Base-by-base conservation (phyloP, 768 basidiomycete genomes). In the Kwoniella heveanensis region DNA sequence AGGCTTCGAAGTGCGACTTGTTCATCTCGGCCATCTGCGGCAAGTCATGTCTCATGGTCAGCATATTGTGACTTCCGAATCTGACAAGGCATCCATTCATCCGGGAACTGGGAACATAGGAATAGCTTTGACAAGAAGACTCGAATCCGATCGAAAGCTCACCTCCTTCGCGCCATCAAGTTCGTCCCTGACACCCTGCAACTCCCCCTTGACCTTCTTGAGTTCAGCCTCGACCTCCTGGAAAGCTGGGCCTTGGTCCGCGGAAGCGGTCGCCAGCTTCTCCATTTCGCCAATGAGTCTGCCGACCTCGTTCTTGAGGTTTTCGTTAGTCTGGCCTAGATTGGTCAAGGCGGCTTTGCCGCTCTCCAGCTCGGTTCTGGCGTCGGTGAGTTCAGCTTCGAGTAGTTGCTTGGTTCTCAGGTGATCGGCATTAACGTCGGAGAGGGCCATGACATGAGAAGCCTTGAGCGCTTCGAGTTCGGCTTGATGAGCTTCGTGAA, bases 21-120 rank as follows among this genome's bases (percentile, higher is more conserved):
- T 74, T 74, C 73, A 74, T 72, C 47, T 68, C 70, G 12, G 71
- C 54, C n/a, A 67, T 65, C 73, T 74, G 53, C 25, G 22, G 4
- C 32, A 19, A 5, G 32, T 32, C 32, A 32, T 32, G 7, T 32
- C 32, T 32, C 32, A 32, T 32, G 7, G 32, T 32, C 32, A 32
- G 32, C 32, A 6, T 32, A 13, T 32, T 32, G 13, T 13, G 13
- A 47, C n/a, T n/a, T n/a, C n/a, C n/a, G n/a, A n/a, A n/a, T n/a
- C n/a, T n/a, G n/a, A n/a, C n/a, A n/a, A n/a, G n/a, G n/a, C n/a
- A n/a, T n/a, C n/a, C n/a, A n/a, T n/a, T n/a, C n/a, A n/a, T n/a
- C n/a, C n/a, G n/a, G n/a, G n/a, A n/a, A n/a, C n/a, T n/a, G n/a
- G n/a, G n/a, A n/a, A n/a, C n/a, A n/a, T n/a, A n/a, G n/a, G n/a